Conservation (phyloP, 2,329 filamentous ascomycete genomes). For the Verticillium alfalfae region DNA sequence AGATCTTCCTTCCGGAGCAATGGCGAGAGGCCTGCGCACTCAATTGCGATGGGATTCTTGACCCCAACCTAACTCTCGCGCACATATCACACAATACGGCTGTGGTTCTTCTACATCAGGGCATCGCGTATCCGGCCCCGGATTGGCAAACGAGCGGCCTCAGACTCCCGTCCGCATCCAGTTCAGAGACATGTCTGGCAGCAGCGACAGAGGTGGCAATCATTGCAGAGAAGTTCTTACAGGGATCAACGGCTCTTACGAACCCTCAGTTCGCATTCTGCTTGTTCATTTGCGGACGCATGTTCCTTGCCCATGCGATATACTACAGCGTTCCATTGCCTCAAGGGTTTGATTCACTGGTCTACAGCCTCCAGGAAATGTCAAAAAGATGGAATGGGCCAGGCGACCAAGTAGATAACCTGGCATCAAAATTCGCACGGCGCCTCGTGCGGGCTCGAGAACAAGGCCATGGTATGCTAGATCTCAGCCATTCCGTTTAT, state of each 20-base stretch:
- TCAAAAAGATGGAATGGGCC: conserved; percentile 25
- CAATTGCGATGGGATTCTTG: conserved; percentile 31
- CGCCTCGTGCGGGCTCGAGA: conserved; percentile 19
- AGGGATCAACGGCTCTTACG: conserved; percentile 20
- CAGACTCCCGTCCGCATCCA: conserved; percentile 28
- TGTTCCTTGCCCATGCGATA: conserved; percentile 23
- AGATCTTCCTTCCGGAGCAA: conserved; percentile 34
- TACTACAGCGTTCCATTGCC: conserved; percentile 15
- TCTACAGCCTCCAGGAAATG: too few relatives aligned
- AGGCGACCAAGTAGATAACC: conserved; percentile 16
- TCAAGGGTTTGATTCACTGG: too few relatives aligned
- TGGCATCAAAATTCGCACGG: conserved; percentile 27
- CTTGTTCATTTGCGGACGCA: conserved; percentile 26
- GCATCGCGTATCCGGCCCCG: conserved; percentile 28
- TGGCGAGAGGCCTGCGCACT: conserved; percentile 34
- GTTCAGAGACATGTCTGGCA: conserved; percentile 31
- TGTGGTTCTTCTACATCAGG: conserved; percentile 33
- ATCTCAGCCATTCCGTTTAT: conserved; percentile 26
- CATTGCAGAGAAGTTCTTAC: conserved; percentile 29
- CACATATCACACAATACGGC: conserved; percentile 37
- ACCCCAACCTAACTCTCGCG: conserved; percentile 36
- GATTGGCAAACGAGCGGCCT: conserved; percentile 22
- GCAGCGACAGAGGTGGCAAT: conserved; percentile 30
- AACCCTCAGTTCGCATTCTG: conserved; percentile 32
- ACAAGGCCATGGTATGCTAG: conserved; percentile 18